Percentiles rank a stretch among this genome's conserved stretches.
Evolutionary conservation across 2,329 filamentous ascomycete species (phyloP).

Genomic region (Alternaria ventricosa): DNA sequence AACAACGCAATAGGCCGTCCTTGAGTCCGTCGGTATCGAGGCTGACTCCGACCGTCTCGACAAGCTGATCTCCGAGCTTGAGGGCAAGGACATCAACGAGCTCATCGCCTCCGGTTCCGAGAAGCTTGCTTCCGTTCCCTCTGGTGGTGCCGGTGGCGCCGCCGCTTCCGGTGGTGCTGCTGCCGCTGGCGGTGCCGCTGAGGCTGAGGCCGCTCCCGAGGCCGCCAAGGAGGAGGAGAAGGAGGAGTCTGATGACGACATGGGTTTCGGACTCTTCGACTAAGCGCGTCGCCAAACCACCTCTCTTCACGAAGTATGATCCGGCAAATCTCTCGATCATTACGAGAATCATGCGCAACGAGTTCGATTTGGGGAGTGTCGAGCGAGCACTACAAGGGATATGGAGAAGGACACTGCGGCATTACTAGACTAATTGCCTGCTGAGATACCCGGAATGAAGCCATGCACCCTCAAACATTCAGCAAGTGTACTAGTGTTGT

Average conservation of each 20-base stretch:
- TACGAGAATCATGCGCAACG: constrained; percentile 43
- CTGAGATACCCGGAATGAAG: constrained; percentile 46
- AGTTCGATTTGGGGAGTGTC: constrained; percentile 44
- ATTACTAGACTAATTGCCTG: constrained; percentile 24
- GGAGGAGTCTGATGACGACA: constrained; percentile 76
- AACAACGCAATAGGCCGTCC: constrained; percentile 70
- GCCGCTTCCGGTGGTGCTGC: constrained; percentile 69
- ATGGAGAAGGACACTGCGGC: constrained; percentile 26
- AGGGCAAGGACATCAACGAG: constrained; percentile 94
- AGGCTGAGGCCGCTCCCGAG: constrained; percentile 55
- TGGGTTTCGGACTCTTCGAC: constrained; percentile 79
- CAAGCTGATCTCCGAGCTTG: constrained; percentile 86
- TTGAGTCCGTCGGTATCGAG: constrained; percentile 94
- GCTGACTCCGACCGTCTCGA: constrained; percentile 83
- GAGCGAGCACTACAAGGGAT: constrained; percentile 43
- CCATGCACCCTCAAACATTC: constrained; percentile 38
- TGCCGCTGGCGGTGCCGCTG: constrained; percentile 67
- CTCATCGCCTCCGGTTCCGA: constrained; percentile 86
- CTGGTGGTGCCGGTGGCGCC: constrained; percentile 80
- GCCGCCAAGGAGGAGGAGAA: constrained; percentile 77
- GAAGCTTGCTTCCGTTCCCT: constrained; percentile 98
- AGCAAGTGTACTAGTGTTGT: neutral
- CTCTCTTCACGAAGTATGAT: constrained; percentile 37
- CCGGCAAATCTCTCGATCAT: constrained; percentile 34
- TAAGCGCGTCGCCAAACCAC: constrained; percentile 48